Percentiles rank a stretch among this genome's conserved stretches.
Conservation (phyloP, 1,284 basidiomycete genomes). For the Pulveroboletus sp. region DNA sequence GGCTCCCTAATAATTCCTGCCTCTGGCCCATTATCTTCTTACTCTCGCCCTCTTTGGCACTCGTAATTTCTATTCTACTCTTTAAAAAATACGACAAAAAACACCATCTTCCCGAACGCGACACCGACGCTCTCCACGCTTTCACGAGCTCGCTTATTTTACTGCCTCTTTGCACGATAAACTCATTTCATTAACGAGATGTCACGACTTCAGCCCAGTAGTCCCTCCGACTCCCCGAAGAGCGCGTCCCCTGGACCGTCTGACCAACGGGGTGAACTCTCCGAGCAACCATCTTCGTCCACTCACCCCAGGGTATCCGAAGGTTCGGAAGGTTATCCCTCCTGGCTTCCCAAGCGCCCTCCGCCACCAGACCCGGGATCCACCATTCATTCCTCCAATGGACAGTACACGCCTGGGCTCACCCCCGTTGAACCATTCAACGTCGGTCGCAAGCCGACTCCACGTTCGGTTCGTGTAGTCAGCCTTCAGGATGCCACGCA, state of each 20-base stretch:
- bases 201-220: conserved; percentile 47
- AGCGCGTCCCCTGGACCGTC: conserved; percentile 32
- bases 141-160: conserved; percentile 36
- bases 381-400: conserved; percentile 61
- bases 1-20: conserved; percentile 37
- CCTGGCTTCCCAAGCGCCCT: conserved; percentile 79
- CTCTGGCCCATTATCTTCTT: conserved; percentile 16
- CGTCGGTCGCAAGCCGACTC: conserved; percentile 71
- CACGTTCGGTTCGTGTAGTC: conserved; percentile 76
- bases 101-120: conserved; percentile 32
- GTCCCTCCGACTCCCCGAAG: conserved; percentile 38
- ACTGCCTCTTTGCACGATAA: conserved; percentile 33
- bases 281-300: conserved; percentile 40
- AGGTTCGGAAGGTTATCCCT: conserved; percentile 72
- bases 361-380: conserved; percentile 71
- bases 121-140: conserved; percentile 33
- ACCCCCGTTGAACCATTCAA: conserved; percentile 45
- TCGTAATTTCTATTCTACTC: conserved; percentile 19
- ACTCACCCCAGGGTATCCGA: conserved; percentile 43
- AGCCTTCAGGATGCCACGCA: conserved; percentile 54
- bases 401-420: conserved; percentile 41
- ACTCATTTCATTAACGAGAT: conserved; percentile 44
- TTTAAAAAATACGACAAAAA: conserved; percentile 26
- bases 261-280: conserved; percentile 33
- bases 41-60: conserved; percentile 6